A percentile compares a stretch with the other conserved stretches of the same genome.
These are phyloP conservation scores for Phytomonas sp. DNA, from an alignment of 208 protist genomes.

Conservation along the genomic window DNA sequence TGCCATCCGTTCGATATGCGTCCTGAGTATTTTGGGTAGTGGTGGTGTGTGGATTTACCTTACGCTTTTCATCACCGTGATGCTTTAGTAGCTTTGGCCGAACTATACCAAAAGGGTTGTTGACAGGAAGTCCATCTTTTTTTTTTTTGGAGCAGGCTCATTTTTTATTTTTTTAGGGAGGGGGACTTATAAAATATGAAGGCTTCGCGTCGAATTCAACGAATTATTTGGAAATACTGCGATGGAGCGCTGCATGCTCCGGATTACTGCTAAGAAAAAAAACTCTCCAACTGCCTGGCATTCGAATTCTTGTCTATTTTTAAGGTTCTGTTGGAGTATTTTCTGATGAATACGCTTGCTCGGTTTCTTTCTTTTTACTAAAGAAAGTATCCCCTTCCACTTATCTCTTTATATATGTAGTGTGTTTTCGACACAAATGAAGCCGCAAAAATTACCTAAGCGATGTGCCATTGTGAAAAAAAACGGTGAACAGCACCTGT, in stretches of 20 bases:
- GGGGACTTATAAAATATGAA: not conserved
- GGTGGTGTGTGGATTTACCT: not conserved
- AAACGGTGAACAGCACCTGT: slow-evolving; percentile 39
- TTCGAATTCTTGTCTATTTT: slow-evolving; percentile 2
- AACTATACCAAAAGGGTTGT: not conserved
- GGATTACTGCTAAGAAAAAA: not conserved
- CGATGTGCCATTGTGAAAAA: slow-evolving; percentile 49
- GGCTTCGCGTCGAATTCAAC: not conserved
- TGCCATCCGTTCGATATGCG: slow-evolving; percentile 43
- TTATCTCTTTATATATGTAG: slow-evolving; percentile 8
- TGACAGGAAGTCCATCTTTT: not conserved
- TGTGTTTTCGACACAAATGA: not conserved
- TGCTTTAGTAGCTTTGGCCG: not conserved
- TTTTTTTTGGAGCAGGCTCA: not conserved
- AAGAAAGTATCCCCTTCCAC: not conserved
- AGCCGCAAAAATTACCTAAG: slow-evolving; percentile 16
- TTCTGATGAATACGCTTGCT: not conserved
- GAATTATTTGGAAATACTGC: not conserved
- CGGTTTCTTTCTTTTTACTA: not conserved
- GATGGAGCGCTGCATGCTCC: not conserved
- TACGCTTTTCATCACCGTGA: not conserved
- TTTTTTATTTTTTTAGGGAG: not conserved
- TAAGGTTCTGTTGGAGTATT: not conserved
- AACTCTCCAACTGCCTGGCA: not conserved
- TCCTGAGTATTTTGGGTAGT: not conserved